These are phyloP conservation scores for Galerina sulciceps DNA, from an alignment of 768 basidiomycete genomes.

Conservation along the genomic window DNA sequence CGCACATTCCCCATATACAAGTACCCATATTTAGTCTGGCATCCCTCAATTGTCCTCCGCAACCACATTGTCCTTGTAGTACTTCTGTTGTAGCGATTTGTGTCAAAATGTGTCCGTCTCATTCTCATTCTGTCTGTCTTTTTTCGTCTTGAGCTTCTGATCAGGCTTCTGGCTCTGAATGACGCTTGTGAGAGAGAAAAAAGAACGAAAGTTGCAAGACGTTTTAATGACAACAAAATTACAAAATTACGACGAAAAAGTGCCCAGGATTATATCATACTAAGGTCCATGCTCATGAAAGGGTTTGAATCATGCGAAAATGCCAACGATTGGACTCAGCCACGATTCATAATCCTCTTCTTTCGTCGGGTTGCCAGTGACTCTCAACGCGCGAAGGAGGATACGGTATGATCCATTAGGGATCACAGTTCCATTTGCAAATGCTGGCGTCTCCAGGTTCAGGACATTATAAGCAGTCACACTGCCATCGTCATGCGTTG, in stretches of 20 bases:
- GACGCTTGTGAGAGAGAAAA: too few species aligned
- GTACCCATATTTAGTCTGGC: background rate
- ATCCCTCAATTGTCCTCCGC: background rate
- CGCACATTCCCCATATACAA: background rate
- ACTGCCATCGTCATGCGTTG: conserved; percentile 16
- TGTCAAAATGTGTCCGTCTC: background rate
- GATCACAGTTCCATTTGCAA: conserved; percentile 48
- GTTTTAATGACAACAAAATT: too few species aligned
- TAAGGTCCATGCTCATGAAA: too few species aligned
- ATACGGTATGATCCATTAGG: conserved; percentile 45
- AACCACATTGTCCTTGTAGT: background rate
- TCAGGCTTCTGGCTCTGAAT: too few species aligned
- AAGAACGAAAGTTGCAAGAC: too few species aligned
- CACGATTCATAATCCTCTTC: conserved; percentile 51
- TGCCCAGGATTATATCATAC: too few species aligned
- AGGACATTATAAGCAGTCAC: conserved; percentile 34
- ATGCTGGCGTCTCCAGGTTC: conserved; percentile 34
- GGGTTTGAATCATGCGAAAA: conserved; percentile 17
- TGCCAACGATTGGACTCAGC: conserved; percentile 51
- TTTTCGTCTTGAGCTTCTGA: too few species aligned
- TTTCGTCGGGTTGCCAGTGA: conserved; percentile 44
- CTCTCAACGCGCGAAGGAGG: conserved; percentile 44
- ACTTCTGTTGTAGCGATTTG: background rate
- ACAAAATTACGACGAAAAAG: too few species aligned
- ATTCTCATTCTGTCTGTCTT: too few species aligned